Evolutionary conservation across 345 rosid species (phyloP).

Genomic region (Heritiera fomes): DNA sequence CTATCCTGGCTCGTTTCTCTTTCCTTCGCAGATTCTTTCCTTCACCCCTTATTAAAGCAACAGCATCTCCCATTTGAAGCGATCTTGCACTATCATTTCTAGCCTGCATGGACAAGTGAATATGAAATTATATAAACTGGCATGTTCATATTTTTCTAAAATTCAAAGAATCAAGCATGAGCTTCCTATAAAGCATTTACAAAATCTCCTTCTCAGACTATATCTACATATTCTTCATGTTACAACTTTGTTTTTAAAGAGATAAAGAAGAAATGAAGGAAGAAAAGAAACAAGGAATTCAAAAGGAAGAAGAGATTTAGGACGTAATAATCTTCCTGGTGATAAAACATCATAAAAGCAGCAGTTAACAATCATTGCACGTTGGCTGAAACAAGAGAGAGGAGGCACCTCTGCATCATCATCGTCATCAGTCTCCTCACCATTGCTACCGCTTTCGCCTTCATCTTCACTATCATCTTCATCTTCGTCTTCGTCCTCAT

Average conservation of each 20-base stretch:
- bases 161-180: background rate
- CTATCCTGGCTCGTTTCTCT: conserved; percentile 90
- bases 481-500: conserved; percentile 58
- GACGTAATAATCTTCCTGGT: background rate
- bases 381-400: conserved; percentile 20
- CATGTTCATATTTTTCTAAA: conserved; percentile 4
- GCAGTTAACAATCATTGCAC: background rate
- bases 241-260: background rate
- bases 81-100: conserved; percentile 43
- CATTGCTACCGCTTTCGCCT: conserved; percentile 47
- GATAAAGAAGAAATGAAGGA: background rate
- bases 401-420: conserved; percentile 43
- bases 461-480: conserved; percentile 59
- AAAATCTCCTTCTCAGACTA: background rate
- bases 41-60: conserved; percentile 83
- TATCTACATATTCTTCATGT: background rate
- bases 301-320: background rate
- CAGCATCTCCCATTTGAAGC: conserved; percentile 73
- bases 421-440: conserved; percentile 52
- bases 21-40: conserved; percentile 77
- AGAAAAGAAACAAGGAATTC: background rate
- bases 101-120: conserved; percentile 35
- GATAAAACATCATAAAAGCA: conserved; percentile 2
- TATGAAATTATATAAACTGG: conserved; percentile 5
- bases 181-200: background rate